Conservation (phyloP, 768 basidiomycete species). For the Collybia sp. region DNA sequence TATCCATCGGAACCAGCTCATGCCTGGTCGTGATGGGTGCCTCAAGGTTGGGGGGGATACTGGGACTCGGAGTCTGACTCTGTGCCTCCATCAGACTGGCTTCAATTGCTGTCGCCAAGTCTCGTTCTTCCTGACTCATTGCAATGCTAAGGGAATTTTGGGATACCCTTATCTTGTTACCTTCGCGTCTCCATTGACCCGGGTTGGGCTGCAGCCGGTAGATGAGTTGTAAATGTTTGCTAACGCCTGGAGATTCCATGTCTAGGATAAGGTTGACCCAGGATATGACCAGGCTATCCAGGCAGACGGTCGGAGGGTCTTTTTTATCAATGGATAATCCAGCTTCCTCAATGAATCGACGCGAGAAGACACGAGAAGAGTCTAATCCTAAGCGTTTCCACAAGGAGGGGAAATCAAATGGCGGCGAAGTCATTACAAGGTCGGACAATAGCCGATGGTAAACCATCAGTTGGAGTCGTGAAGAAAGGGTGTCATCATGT, state of each 20-base stretch:
- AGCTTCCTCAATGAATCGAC: constrained; percentile 40
- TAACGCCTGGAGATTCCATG: constrained; percentile 27
- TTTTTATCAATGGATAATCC: constrained; percentile 20
- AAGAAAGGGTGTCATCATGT: constrained; percentile 50
- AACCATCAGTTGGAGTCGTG: constrained; percentile 73
- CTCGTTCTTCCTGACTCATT: constrained; percentile 28
- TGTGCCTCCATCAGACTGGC: constrained; percentile 32
- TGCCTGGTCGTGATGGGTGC: background rate
- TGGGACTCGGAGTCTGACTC: background rate
- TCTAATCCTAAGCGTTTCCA: constrained; percentile 47
- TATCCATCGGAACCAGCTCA: constrained; percentile 9
- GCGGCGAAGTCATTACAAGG: constrained; percentile 36
- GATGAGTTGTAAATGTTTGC: constrained; percentile 39
- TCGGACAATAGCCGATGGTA: constrained; percentile 63
- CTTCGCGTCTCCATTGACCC: constrained; percentile 11
- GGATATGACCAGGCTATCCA: constrained; percentile 30
- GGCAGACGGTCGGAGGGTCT: constrained; percentile 20
- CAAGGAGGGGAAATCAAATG: constrained; percentile 48
- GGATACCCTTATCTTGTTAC: constrained; percentile 6
- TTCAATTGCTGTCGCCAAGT: constrained; percentile 41
- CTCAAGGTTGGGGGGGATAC: too few species aligned
- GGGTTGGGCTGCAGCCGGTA: constrained; percentile 40
- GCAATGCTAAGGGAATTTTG: background rate
- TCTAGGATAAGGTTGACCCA: constrained; percentile 25
- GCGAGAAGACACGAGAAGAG: constrained; percentile 41